phyloP scores from a whole-genome alignment of 768 basidiomycete species.

The Kwoniella sp. region DNA sequence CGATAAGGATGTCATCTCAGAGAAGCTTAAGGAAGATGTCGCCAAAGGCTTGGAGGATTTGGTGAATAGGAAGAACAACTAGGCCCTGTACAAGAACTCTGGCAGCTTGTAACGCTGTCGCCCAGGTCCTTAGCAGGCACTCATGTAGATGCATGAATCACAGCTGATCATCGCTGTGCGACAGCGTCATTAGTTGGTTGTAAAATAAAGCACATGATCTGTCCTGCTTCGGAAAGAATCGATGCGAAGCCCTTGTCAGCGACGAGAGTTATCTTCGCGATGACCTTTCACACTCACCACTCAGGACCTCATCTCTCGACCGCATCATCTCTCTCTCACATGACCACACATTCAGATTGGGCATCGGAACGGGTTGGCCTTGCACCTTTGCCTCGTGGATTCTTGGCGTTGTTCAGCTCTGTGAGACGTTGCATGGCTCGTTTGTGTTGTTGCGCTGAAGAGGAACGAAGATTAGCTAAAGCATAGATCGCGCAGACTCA shows the following conservation, averaged over 20 bases:
- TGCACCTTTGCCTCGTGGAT: slow-evolving; percentile 66
- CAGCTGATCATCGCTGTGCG: neutral
- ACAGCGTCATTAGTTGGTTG: slow-evolving; percentile 1
- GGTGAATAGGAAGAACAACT: slow-evolving; percentile 2
- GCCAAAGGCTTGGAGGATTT: slow-evolving; percentile 39
- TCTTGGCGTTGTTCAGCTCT: slow-evolving; percentile 75
- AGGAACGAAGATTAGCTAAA: neutral
- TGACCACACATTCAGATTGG: slow-evolving; percentile 87
- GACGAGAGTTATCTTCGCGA: too few relatives aligned
- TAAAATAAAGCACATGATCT: neutral
- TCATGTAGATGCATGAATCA: slow-evolving; percentile 17
- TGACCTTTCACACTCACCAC: neutral
- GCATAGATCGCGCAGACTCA: neutral
- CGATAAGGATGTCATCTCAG: slow-evolving; percentile 51
- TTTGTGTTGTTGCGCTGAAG: slow-evolving; percentile 91
- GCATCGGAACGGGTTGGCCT: slow-evolving; percentile 92
- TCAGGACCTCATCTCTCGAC: neutral
- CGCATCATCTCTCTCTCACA: slow-evolving; percentile 42
- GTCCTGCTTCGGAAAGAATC: too few relatives aligned
- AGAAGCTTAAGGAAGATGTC: slow-evolving; percentile 52
- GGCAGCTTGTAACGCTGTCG: neutral
- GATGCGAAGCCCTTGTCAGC: too few relatives aligned
- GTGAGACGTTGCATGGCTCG: slow-evolving; percentile 94
- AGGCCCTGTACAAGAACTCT: neutral
- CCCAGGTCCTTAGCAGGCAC: neutral